Evolutionary conservation across 371 early-diverging fungal genomes (phyloP), one percentile per base, ranked within the genome.

Genomic region (Furculomyces boomerangus): DNA sequence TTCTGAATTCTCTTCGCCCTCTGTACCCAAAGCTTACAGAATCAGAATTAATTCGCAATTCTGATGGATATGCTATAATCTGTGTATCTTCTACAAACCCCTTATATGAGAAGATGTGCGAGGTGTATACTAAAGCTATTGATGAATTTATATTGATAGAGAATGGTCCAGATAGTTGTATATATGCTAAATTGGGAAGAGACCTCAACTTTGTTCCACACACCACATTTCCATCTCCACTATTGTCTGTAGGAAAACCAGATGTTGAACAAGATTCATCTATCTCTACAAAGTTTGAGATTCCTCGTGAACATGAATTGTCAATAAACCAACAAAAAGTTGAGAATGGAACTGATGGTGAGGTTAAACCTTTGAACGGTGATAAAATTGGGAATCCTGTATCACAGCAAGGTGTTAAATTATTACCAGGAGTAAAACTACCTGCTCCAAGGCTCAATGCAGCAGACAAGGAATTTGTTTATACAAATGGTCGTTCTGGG

Each of bases 11-110:
- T 1, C 77, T 93, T 73, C 61, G 69, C 28, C 75, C 77, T 2
- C 71, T 77, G 1, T 88, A 89, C 52, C 71, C 75, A 49, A 61
- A 70, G 43, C 61, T 96, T 29, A 68, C 76, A 1, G 79, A 78
- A 20, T 89, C 85, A 45, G 92, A 93, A 60, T 54, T 51, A 0
- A 58, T 57, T 2, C 76, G 92, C 24, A 95, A 95, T 58, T 65
- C 79, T 8, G 70, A 60, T 30, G 90, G 93, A 2, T 62, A 72
- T 18, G 81, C 84, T 50, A 40, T 83, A 8, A 56, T 95, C 26
- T 77, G 78, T 63, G 79, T 67, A 14, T 45, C 63, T 22, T 22
- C 60, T 13, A 41, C 58, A 35, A 59, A 70, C 20, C 43, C 66
- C 24, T 39, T 70, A 24, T 69, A 68, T 46, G 57, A 60, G 32